Evolutionary conservation across 495 filamentous ascomycete species (phyloP).

Genomic region (Lasiosphaeria hispida): DNA sequence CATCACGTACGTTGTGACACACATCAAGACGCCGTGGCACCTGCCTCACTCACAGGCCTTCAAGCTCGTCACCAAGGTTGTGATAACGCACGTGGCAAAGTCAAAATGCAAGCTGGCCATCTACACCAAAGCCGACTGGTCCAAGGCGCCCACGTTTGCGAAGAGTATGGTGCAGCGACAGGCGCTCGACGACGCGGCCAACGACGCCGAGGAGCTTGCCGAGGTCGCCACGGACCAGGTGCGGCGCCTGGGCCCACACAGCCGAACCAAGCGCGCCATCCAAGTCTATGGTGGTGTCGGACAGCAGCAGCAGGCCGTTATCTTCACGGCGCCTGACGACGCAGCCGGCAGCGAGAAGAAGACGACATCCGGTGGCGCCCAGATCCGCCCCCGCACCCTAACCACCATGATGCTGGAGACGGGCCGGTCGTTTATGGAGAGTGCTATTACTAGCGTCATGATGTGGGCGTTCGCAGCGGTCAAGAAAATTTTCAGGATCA

Average conservation of each 20-base stretch:
- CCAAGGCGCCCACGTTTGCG: conserved; percentile 59
- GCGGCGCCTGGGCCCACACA: conserved; percentile 72
- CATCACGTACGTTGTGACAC: conserved; percentile 89
- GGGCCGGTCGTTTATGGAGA: conserved; percentile 64
- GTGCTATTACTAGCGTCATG: conserved; percentile 66
- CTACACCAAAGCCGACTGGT: conserved; percentile 85
- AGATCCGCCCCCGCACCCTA: conserved; percentile 66
- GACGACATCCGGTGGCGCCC: conserved; percentile 36
- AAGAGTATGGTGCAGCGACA: conserved; percentile 76
- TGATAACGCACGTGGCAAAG: conserved; percentile 90
- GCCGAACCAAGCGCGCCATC: conserved; percentile 85
- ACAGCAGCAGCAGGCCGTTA: conserved; percentile 61
- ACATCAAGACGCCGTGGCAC: conserved; percentile 87
- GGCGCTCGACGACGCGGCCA: conserved; percentile 74
- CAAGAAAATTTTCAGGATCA: conserved; percentile 62
- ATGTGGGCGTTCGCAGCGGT: conserved; percentile 66
- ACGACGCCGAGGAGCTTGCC: conserved; percentile 79
- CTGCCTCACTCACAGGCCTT: conserved; percentile 77
- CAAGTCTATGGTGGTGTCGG: conserved; percentile 87
- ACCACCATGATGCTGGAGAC: conserved; percentile 68
- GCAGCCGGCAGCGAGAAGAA: conserved; percentile 31
- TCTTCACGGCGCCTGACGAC: conserved; percentile 54
- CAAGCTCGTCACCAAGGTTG: conserved; percentile 82
- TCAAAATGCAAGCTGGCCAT: conserved; percentile 88
- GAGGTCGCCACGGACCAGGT: conserved; percentile 88